These are phyloP conservation scores for Uronychia setigera DNA, from an alignment of 73 alveolate genomes.

Conservation along the genomic window DNA sequence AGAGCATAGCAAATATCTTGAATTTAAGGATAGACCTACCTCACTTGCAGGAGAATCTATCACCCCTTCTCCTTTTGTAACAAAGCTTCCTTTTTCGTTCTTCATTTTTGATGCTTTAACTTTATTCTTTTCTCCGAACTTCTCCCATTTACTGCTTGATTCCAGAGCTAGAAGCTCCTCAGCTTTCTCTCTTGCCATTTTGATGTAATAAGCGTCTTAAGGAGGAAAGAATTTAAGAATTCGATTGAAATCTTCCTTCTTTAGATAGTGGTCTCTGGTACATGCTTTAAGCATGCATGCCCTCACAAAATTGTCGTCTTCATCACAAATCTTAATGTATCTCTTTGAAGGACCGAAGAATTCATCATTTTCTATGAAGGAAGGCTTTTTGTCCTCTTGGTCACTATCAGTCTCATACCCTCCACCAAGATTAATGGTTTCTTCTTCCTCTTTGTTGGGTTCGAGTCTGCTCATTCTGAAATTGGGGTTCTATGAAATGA, in stretches of 20 bases:
- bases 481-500: neutral
- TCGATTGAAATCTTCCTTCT: neutral
- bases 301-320: neutral
- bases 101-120: neutral
- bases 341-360: neutral
- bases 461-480: too few relatives aligned
- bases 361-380: neutral
- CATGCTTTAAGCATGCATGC: neutral
- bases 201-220: neutral
- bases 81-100: slow-evolving; percentile 5
- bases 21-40: slow-evolving; percentile 1
- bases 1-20: neutral
- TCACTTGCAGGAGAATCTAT: slow-evolving; percentile 33
- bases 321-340: neutral
- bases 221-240: neutral
- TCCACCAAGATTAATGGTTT: neutral
- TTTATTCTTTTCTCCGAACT: neutral
- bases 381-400: neutral
- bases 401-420: too few relatives aligned
- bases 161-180: neutral
- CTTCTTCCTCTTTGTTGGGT: neutral
- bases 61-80: slow-evolving; percentile 48
- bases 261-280: neutral
- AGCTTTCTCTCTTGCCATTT: neutral
- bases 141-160: slow-evolving; percentile 5